These are phyloP conservation scores for Sphagnum magellanicum DNA, from an alignment of 228 moss, liverwort and hornwort genomes.

Conservation along the genomic window DNA sequence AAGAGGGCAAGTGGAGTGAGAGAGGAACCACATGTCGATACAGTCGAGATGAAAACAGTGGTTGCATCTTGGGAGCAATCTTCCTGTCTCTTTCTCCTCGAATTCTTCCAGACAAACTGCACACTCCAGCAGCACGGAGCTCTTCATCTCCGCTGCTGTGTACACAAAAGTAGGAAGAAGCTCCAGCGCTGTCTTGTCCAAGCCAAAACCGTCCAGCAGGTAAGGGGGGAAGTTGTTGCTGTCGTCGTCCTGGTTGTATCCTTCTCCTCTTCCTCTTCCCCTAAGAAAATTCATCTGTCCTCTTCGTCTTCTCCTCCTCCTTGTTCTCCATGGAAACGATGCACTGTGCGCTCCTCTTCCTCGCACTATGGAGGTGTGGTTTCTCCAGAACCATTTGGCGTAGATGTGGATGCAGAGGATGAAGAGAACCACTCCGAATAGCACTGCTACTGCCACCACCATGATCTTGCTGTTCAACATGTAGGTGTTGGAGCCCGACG, in stretches of 20 bases:
- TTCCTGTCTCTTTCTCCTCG: constrained; percentile 44
- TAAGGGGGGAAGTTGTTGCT: background rate
- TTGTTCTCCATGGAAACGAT: too few species aligned
- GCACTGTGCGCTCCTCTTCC: too few species aligned
- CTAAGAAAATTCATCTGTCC: constrained; percentile 8
- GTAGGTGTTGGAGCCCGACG: background rate
- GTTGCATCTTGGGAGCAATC: constrained; percentile 58
- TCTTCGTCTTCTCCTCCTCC: constrained; percentile 25
- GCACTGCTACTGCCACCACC: constrained; percentile 58
- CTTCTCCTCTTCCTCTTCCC: background rate
- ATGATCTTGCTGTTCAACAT: constrained; percentile 56
- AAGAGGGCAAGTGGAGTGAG: constrained; percentile 68
- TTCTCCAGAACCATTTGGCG: constrained; percentile 58
- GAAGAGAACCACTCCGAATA: constrained; percentile 63
- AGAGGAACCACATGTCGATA: constrained; percentile 75
- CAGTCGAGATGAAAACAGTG: constrained; percentile 65
- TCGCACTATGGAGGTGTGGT: constrained; percentile 3
- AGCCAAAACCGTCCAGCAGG: constrained; percentile 26
- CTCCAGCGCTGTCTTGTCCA: constrained; percentile 37
- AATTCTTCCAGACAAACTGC: constrained; percentile 62
- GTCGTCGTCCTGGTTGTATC: constrained; percentile 1
- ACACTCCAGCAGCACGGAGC: constrained; percentile 25
- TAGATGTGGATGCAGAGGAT: constrained; percentile 63
- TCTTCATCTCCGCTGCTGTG: constrained; percentile 1
- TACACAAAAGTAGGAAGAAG: constrained; percentile 49